A percentile compares a stretch with the other conserved stretches of the same genome.
Conservation (phyloP, 805 yeast species). For the Spathaspora gorwiae region DNA sequence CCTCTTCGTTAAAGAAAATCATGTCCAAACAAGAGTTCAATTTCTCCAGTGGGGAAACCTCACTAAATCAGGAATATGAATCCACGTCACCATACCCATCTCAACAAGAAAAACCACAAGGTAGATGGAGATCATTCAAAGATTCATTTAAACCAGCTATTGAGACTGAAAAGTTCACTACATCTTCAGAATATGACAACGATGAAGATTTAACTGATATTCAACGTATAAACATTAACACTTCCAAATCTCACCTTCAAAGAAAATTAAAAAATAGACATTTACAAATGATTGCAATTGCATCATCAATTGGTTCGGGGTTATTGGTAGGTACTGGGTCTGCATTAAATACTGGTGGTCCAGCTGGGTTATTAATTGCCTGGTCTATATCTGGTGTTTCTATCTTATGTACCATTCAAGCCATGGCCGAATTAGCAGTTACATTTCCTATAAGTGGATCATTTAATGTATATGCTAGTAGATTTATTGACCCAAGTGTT, state of each 20-base stretch:
- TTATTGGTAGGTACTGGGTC: conserved; percentile 39
- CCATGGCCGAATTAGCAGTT: conserved; percentile 44
- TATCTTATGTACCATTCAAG: conserved; percentile 36
- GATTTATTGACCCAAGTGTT: conserved; percentile 61
- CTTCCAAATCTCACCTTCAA: conserved; percentile 35
- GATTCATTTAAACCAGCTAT: conserved; percentile 45
- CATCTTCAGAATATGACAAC: conserved; percentile 14
- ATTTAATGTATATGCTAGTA: conserved; percentile 53
- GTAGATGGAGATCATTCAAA: conserved; percentile 40
- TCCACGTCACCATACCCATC: neutral
- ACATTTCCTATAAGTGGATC: conserved; percentile 41
- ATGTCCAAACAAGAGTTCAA: too few relatives aligned
- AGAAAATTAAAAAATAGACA: conserved; percentile 32
- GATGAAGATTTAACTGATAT: conserved; percentile 26
- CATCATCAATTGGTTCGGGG: conserved; percentile 41
- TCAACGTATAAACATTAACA: conserved; percentile 36
- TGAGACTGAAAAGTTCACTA: conserved; percentile 7
- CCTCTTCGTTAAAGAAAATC: too few relatives aligned
- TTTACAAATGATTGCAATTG: conserved; percentile 42
- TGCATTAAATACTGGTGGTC: conserved; percentile 35
- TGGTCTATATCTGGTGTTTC: conserved; percentile 35
- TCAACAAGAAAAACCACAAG: neutral
- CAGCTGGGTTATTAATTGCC: conserved; percentile 36
- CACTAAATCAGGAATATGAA: too few relatives aligned
- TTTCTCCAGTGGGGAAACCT: too few relatives aligned